Base-by-base conservation (phyloP, 1,284 basidiomycete species). In the Heterobasidion occidentale region DNA sequence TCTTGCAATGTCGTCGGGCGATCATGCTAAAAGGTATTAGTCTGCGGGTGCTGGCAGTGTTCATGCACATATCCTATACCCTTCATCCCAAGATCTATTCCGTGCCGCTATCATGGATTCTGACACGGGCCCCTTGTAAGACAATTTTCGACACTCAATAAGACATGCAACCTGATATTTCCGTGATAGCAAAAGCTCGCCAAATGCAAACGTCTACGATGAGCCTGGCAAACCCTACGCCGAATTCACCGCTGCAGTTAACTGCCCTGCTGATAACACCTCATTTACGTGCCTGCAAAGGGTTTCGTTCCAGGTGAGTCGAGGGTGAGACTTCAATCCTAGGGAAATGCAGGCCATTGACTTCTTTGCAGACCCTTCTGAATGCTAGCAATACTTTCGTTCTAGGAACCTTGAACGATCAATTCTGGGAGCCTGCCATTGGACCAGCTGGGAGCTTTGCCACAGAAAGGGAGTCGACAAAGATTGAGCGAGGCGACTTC, bases 381-480 rank as follows among this genome's bases (percentile, higher is more conserved):
- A 73, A 72, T 54, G 71, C 75, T 53, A 79, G 75, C 52, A 82
- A 83, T 58, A 53, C 60, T 0, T 74, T 83, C 74, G 76, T 79
- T 9, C 56, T 38, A 0, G 58, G 66, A 2, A 77, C 76, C 1
- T 63, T 84, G 33, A 83, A 84, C 56, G n/a, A 58, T 1, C 83
- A 85, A 58, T 64, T 84, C 14, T 84, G 83, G 83, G 71, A 85
- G 60, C 82, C 82, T 0, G 63, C 78, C 1, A 71, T 83, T 7
- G 81, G 38, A n/a, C 38, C 79, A 3, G 57, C 69, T 0, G 79
- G 79, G 0, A 84, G 80, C 61, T 73, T 84, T 51, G 65, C 77
- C 7, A 63, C 77, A 0, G 73, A 74, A 56, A 67, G 77, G 34
- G 78, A 80, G 1, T 84, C 81, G 0, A 60, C 64, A 12, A 72